A percentile compares a stretch with the other conserved stretches of the same genome.
Conservation (phyloP, 164 flowering plant genomes). For the Stephania yunnanensis region DNA sequence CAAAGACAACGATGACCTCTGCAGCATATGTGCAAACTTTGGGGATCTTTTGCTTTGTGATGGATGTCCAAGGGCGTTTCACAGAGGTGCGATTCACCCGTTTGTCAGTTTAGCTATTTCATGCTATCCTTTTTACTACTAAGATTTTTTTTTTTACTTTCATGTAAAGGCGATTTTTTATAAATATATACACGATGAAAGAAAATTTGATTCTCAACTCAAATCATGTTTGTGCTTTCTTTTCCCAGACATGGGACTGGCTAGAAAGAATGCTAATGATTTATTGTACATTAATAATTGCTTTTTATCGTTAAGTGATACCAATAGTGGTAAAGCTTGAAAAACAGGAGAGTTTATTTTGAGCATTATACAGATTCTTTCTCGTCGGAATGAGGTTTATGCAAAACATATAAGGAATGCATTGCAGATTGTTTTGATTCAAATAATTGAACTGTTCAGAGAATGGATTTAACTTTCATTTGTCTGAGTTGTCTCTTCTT, state of each 20-base stretch:
- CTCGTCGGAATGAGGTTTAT: too few species aligned
- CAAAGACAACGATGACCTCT: slow-evolving; percentile 72
- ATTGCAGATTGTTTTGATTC: too few species aligned
- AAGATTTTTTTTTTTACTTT: too few species aligned
- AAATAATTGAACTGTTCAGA: background rate
- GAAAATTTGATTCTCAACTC: background rate
- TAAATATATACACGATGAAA: background rate
- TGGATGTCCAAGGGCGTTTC: slow-evolving; percentile 82
- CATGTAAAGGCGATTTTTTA: too few species aligned
- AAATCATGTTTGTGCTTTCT: background rate
- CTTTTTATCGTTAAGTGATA: too few species aligned
- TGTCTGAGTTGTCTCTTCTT: background rate
- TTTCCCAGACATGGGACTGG: background rate
- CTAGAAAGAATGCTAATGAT: background rate
- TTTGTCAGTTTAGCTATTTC: background rate
- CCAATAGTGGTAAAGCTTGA: too few species aligned
- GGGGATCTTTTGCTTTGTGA: slow-evolving; percentile 84
- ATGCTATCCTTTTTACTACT: background rate
- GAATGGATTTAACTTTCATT: background rate
- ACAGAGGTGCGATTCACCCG: slow-evolving; percentile 21
- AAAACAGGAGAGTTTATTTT: too few species aligned
- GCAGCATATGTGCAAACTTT: slow-evolving; percentile 61
- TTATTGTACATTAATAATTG: too few species aligned
- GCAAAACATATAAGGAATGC: too few species aligned
- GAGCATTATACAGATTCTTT: too few species aligned